Base-by-base conservation (phyloP, 495 filamentous ascomycete genomes). In the Pseudotulostoma volvatum region DNA sequence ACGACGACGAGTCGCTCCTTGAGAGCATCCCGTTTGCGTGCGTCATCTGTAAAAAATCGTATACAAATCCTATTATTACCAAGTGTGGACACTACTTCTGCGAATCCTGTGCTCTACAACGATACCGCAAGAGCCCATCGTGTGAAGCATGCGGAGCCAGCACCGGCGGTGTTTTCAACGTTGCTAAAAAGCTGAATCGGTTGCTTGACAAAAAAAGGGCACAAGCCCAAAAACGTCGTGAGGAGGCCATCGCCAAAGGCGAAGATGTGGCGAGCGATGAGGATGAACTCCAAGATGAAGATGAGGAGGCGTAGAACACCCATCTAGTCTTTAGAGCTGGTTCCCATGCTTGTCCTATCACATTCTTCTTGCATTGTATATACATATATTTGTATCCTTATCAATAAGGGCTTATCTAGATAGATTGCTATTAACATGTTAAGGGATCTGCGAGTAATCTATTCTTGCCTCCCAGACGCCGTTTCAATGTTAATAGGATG, bases 51-150 rank as follows among this genome's bases (percentile, higher is more conserved):
- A 75, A 75, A 50, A 73, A 74, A 31, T 58, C 76, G 7, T 97
- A 97, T 56, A 78, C 76, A 46, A 63, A 74, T 34, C 86, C 90
- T 1, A 76, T 96, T 14, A 63, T 87, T 9, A 97, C 90, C 21
- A 81, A 81, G 45, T 96, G 92, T 42, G 79, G 84, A 3, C 92
- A 96, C 55, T 96, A 95, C 50, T 97, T 96, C 45, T 97, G 90
- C 56, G 80, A 94, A 52, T 61, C 63, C 0, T 96, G 92, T 54
- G 90, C 88, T 23, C 59, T 97, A 45, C 68, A 80, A 49, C 57
- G 84, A 39, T 96, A 95, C 56, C 66, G 77, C 44, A 81, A 76
- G 54, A 78, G 79, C 44, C 85, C 84, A 8, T 69, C 70, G 2
- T 97, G 92, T 56, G 84, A 83, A 4, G 82, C 77, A 20, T 96